Base-by-base conservation (phyloP, 495 filamentous ascomycete genomes). In the Lophiotrema nucula region DNA sequence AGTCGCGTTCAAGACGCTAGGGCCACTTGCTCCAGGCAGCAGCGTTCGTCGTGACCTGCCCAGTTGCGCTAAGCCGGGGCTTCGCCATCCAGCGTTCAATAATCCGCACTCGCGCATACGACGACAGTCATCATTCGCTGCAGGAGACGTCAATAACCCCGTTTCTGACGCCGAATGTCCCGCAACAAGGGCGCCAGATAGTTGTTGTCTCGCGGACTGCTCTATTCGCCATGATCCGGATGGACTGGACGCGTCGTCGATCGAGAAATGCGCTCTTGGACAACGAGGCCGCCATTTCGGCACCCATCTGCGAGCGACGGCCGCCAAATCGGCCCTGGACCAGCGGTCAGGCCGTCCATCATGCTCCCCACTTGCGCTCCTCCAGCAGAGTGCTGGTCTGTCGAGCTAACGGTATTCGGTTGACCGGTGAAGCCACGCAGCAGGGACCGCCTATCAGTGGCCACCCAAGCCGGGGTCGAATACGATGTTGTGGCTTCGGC, bases 311-410 rank as follows among this genome's bases (percentile, higher is more conserved):
- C 6, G 25, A 10, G 50, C 43, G 31, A 24, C 49, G 21, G 10
- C 57, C 18, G 21, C 49, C 49, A 60, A 54, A 60, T 47, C 22
- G 4, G 24, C 41, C 3, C 42, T 47, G 25, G 50, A 60, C 26
- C 16, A 19, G 57, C 57, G 57, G 57, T 60, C 55, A 56, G 42
- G 8, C 15, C 15, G 31, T 35, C 31, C 31, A 35, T 35, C n/a
- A n/a, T 8, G 31, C 31, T 35, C 31, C 31, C 31, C 31, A 35
- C 31, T 8, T 15, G 31, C 31, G 8, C 21, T 4, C 26, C 25
- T 16, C 18, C 28, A 2, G 26, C 27, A 3, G 13, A 13, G 19
- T 18, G 18, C 31, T 48, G 18, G 35, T 41, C 35, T 26, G 18
- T 18, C 54, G 25, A n/a, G 24, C 13, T 16, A 22, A 35, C 22